These are phyloP conservation scores for Litchi chinensis DNA, from an alignment of 345 rosid genomes.

Conservation along the genomic window DNA sequence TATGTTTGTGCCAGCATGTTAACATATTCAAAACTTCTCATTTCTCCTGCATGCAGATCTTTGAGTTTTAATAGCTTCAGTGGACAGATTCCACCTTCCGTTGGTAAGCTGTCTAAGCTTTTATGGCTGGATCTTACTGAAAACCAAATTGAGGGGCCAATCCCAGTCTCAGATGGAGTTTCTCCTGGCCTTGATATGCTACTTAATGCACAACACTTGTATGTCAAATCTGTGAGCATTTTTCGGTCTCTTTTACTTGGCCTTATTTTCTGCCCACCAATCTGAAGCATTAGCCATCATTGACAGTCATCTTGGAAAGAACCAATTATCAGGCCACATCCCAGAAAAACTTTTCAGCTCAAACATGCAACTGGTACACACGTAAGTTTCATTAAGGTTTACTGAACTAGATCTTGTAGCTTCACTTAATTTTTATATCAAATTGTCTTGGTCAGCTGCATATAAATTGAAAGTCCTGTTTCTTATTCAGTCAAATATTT, in stretches of 20 bases:
- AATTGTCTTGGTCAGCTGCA: too few relatives aligned
- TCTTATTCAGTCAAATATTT: too few relatives aligned
- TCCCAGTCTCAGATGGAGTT: constrained; percentile 76
- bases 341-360: constrained; percentile 70
- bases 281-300: constrained; percentile 17
- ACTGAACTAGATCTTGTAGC: neutral
- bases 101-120: constrained; percentile 63
- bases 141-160: constrained; percentile 63
- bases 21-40: constrained; percentile 3
- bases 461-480: too few relatives aligned
- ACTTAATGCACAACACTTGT: constrained; percentile 75
- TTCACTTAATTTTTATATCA: too few relatives aligned
- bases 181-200: constrained; percentile 85
- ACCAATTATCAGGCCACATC: constrained; percentile 65
- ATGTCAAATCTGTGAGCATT: constrained; percentile 29
- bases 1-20: neutral
- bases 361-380: constrained; percentile 64
- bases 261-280: neutral
- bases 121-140: constrained; percentile 89
- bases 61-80: constrained; percentile 68
- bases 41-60: constrained; percentile 52
- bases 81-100: constrained; percentile 73
- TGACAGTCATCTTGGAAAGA: constrained; percentile 74
- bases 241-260: neutral
- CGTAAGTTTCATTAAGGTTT: constrained; percentile 52